phyloP scores from a whole-genome alignment of 2,329 filamentous ascomycete genomes.

The Hypomyces rosellus region DNA sequence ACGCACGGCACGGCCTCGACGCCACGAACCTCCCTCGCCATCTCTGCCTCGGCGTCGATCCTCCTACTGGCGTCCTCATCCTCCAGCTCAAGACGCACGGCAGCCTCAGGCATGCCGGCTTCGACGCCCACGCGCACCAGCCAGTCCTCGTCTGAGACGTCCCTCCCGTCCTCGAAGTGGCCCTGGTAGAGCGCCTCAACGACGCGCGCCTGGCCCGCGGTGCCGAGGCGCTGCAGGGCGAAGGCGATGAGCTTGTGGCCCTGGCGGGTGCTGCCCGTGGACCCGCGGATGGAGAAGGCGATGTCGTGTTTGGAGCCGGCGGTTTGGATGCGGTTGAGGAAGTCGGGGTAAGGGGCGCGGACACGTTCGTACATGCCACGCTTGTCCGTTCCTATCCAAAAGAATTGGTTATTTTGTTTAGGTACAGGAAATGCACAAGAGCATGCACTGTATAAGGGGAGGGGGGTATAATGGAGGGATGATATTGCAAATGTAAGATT shows the following conservation, averaged over 20 bases:
- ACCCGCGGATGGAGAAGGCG: constrained; percentile 34
- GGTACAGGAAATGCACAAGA: background rate
- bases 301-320: constrained; percentile 32
- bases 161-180: constrained; percentile 35
- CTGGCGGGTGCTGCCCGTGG: constrained; percentile 37
- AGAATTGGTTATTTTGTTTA: background rate
- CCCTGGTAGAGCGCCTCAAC: constrained; percentile 36
- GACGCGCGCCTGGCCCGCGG: constrained; percentile 31
- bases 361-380: constrained; percentile 27
- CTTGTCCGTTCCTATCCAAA: constrained; percentile 30
- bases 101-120: constrained; percentile 24
- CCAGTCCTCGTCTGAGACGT: constrained; percentile 36
- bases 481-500: no score
- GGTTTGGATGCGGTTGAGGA: constrained; percentile 26
- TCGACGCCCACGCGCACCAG: constrained; percentile 29
- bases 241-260: constrained; percentile 43
- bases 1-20: constrained; percentile 69
- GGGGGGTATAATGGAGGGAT: no score
- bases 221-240: constrained; percentile 26
- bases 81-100: constrained; percentile 19
- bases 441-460: no score
- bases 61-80: background rate
- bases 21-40: constrained; percentile 22
- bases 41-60: constrained; percentile 1
- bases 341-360: constrained; percentile 19